A percentile compares a stretch with the other conserved stretches of the same genome.
phyloP scores from a whole-genome alignment of 2,329 filamentous ascomycete genomes.

The Xylaria multiplex region DNA sequence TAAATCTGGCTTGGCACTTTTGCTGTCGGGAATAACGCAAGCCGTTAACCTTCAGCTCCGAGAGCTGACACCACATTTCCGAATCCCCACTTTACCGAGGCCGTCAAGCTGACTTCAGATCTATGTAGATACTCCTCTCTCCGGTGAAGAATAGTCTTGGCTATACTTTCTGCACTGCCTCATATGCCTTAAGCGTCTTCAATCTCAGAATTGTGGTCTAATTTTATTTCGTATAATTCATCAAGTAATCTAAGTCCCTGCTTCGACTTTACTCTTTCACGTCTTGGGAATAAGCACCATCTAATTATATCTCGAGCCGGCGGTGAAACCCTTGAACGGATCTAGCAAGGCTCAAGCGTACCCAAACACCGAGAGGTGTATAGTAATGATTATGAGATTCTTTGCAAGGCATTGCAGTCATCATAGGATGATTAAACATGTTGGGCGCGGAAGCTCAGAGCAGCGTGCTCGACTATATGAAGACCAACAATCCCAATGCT shows the following conservation, averaged over 20 bases:
- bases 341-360: background rate
- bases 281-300: slow-evolving; percentile 6
- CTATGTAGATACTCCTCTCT: background rate
- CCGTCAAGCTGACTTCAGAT: slow-evolving; percentile 5
- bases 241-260: background rate
- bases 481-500: background rate
- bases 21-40: no score
- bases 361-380: background rate
- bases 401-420: slow-evolving; percentile 8
- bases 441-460: background rate
- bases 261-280: background rate
- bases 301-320: slow-evolving; percentile 18
- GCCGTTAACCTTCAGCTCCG: background rate
- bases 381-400: slow-evolving; percentile 8
- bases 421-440: background rate
- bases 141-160: background rate
- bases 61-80: slow-evolving; percentile 19
- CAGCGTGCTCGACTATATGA: slow-evolving; percentile 4
- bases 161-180: background rate
- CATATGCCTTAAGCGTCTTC: background rate
- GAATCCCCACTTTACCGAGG: slow-evolving; percentile 10
- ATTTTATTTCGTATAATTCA: background rate
- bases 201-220: background rate
- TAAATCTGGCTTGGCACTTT: no score
- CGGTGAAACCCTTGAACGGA: background rate